A percentile compares a stretch with the other conserved stretches of the same genome.
Conservation (phyloP, 2,329 filamentous ascomycete species). For the Colletotrichum sp. region DNA sequence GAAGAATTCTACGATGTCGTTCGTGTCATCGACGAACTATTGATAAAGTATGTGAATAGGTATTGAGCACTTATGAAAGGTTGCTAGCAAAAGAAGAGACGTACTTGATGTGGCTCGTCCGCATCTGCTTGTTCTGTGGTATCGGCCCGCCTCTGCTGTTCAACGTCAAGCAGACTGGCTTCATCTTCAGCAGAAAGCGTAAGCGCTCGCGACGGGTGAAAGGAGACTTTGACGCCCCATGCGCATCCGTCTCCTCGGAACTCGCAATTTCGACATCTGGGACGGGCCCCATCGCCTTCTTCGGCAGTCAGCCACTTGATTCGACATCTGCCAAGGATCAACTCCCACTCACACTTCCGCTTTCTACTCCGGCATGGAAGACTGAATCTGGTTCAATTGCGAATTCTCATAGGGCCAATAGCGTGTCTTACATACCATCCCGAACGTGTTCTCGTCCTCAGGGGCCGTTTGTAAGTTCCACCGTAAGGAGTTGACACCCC, state of each 20-base stretch:
- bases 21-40: background rate
- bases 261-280: background rate
- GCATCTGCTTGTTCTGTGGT: background rate
- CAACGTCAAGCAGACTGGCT: background rate
- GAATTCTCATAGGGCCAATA: background rate
- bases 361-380: background rate
- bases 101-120: background rate
- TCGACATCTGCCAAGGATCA: background rate
- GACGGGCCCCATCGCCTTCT: background rate
- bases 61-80: background rate
- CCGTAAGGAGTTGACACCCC: background rate
- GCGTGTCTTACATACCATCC: background rate
- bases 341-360: background rate
- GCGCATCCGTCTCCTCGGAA: background rate
- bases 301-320: background rate
- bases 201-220: background rate
- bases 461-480: background rate
- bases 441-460: background rate
- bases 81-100: background rate
- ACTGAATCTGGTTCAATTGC: background rate
- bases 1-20: background rate
- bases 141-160: background rate
- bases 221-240: slow-evolving; percentile 4
- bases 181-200: background rate
- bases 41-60: background rate